Evolutionary conservation across 2,329 filamentous ascomycete genomes (phyloP), one percentile per base, ranked within the genome.

Genomic region (Trichoderma asperellum): DNA sequence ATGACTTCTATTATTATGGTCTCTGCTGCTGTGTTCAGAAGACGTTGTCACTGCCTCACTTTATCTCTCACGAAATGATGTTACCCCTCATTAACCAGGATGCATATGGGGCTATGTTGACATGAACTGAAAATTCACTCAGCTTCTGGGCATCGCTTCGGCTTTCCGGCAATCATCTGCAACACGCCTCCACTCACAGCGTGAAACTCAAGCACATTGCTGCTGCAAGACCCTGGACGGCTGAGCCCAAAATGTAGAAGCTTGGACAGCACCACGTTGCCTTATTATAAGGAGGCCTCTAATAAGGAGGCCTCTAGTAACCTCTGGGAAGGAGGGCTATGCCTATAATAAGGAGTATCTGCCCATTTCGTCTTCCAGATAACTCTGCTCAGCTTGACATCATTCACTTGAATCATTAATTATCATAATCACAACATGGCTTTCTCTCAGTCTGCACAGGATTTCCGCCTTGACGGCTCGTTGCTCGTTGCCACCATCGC

Each of bases 391-490:
- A 18, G 47, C 34, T 35, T 10, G 8, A 16, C 35, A 34, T 10
- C 18, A 60, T 61, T 55, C 11, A 47, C 4, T 18, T 7, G 18
- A 40, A 24, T 12, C 35, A 49, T 40, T 12, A 18, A n/a, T 27
- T 18, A n/a, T n/a, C 14, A 37, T 21, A 11, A 11, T 8, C 12
- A 5, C 47, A 64, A 35, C 12, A 65, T 60, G 68, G 53, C 68
- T 16, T 69, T 65, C 24, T 40, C 56, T 32, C 37, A 16, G 14
- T 55, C 61, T 12, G 53, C 68, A 40, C 68, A 65, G 43, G 64
- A 69, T 16, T 60, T 32, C 12, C 59, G 59, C 59, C 67, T 69
- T 40, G 67, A 69, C 10, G 67, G 67, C 67, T 69, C 67, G 0
- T 16, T 16, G 18, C 55, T 69, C n/a, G 6, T 52, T 63, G 61